Evolutionary conservation across 352 stramenopile genomes (phyloP), one percentile per base, ranked within the genome.

Genomic region (Thalassiosira mediterranea): DNA sequence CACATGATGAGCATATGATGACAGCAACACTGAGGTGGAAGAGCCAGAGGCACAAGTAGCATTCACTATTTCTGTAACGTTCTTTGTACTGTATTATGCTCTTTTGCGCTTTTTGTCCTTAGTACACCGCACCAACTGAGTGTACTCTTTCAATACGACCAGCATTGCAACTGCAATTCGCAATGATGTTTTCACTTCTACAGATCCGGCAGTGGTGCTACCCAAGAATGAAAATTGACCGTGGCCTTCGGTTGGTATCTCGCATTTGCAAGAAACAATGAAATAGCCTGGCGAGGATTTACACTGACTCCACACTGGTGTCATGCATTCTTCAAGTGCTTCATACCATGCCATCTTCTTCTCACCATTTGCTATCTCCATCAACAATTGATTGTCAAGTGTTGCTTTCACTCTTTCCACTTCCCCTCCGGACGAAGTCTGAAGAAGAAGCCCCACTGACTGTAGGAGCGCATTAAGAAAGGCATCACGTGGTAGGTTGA

Each of bases 391-490:
- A 57, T 37, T 52, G n/a, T 47, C 40, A 46, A 67, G 3, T 4
- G 44, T 57, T 3, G n/a, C 44, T 52, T 67, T 67, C 1, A 67
- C 42, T 17, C 58, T 25, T 57, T 67, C 42, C 4, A 11, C 23
- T 56, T 44, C 17, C 58, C 7, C 29, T 37, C 23, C 29, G n/a
- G n/a, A n/a, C 29, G 15, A 42, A 47, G 13, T 57, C 58, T 26
- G 29, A n/a, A 40, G 40, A 31, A 44, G n/a, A n/a, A n/a, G n/a
- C n/a, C n/a, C n/a, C n/a, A 57, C 46, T 47, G 44, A 57, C 19
- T 67, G 58, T 15, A 46, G 42, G 57, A 67, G 58, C 23, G 28
- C 58, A 28, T 67, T 56, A 23, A 17, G 58, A 25, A 67, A 67
- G 31, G 13, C 17, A 54, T 46, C 1, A 11, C 42, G 23, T 3